Percentiles rank a stretch among this genome's conserved stretches.
phyloP scores from a whole-genome alignment of 441 rosid genomes.

The Geranium incanum region DNA sequence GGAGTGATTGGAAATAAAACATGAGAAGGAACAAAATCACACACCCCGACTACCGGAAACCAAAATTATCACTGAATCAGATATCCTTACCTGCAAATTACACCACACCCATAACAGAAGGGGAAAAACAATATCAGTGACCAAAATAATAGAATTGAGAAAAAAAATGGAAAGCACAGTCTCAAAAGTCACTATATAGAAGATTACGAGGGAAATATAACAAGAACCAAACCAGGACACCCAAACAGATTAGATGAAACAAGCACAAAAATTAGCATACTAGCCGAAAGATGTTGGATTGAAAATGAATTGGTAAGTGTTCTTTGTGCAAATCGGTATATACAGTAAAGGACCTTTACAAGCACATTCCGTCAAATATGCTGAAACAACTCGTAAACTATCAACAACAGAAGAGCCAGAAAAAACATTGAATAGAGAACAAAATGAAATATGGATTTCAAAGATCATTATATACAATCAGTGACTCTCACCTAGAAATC shows the following conservation, averaged over 20 bases:
- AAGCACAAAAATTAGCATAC: background rate
- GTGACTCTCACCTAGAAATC: background rate
- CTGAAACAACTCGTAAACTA: background rate
- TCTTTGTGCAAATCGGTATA: background rate
- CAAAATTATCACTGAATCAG: background rate
- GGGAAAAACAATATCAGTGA: background rate
- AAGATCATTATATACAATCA: background rate
- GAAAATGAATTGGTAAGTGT: background rate
- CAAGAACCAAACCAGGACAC: background rate
- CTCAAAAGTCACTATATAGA: background rate
- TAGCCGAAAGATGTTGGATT: background rate
- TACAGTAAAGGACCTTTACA: background rate
- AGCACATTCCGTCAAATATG: background rate
- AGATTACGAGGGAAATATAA: background rate
- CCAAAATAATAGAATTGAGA: background rate
- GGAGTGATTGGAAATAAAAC: conserved; percentile 61
- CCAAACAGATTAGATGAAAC: background rate
- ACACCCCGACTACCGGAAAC: conserved; percentile 11
- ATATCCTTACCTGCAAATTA: conserved; percentile 4
- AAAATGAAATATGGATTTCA: background rate
- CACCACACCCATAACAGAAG: background rate
- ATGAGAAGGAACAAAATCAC: conserved; percentile 53
- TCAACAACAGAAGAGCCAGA: background rate
- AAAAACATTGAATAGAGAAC: background rate
- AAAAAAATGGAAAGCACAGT: background rate